Percentiles rank a stretch among this genome's conserved stretches.
Evolutionary conservation across 495 filamentous ascomycete genomes (phyloP).

Genomic region (Aspergillus biplanus): DNA sequence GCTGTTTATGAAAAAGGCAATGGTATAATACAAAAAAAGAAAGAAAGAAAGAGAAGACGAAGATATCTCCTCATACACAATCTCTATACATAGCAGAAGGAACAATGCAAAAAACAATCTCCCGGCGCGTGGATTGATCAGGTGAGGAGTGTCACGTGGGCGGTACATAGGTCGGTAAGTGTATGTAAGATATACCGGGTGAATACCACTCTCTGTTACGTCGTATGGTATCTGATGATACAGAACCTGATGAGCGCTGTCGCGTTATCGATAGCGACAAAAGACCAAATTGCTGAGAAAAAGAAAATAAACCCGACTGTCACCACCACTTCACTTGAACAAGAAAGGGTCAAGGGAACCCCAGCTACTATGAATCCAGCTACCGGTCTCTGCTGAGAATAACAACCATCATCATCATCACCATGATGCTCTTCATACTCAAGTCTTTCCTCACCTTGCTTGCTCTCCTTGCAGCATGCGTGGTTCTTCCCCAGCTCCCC

Average conservation of each 20-base stretch:
- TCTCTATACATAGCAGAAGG: slow-evolving; percentile 3
- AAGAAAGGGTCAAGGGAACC: not conserved
- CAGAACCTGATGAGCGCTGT: too few relatives aligned
- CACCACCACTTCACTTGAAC: not conserved
- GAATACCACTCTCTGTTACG: slow-evolving; percentile 12
- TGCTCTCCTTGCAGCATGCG: slow-evolving; percentile 38
- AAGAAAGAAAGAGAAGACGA: not conserved
- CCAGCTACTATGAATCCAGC: slow-evolving; percentile 15
- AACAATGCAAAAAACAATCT: slow-evolving; percentile 20
- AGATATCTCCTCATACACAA: slow-evolving; percentile 4
- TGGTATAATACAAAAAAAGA: slow-evolving; percentile 5
- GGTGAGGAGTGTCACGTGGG: slow-evolving; percentile 13
- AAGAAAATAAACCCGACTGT: slow-evolving; percentile 1
- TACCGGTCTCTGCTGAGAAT: not conserved
- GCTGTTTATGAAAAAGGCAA: not conserved
- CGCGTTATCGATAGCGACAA: slow-evolving; percentile 22
- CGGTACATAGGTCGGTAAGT: not conserved
- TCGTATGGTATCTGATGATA: not conserved
- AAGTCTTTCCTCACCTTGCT: slow-evolving; percentile 39
- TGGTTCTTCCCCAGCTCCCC: slow-evolving; percentile 44
- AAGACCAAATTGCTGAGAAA: slow-evolving; percentile 15
- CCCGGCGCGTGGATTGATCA: not conserved
- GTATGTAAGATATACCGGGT: not conserved
- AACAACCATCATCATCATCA: not conserved
- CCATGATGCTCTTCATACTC: slow-evolving; percentile 44